Evolutionary conservation across 202 grass and related monocot species (phyloP), one percentile per base, ranked within the genome.

Genomic region (Panicum hallii): DNA sequence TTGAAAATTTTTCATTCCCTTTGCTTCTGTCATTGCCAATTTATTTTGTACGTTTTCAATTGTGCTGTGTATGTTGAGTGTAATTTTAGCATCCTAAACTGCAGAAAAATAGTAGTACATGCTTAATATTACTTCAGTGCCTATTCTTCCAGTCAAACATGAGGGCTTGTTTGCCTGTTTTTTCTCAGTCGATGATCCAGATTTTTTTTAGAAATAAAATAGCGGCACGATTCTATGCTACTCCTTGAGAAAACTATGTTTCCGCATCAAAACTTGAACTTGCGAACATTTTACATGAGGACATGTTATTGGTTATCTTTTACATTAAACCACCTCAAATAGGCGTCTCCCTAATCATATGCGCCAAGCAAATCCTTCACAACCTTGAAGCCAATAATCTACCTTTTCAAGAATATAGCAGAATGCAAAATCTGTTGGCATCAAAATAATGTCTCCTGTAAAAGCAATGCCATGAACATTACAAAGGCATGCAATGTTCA

Each of bases 351-450:
- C 5, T 78, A 16, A 48, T 15, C 15, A 30, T 72, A 34, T n/a
- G n/a, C n/a, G n/a, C n/a, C n/a, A n/a, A n/a, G n/a, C n/a, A n/a
- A n/a, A n/a, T n/a, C 60, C 54, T 75, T 74, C 32, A 22, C 61
- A 75, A 81, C 17, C 23, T 20, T 7, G 7, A 81, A 46, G 64
- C 36, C 66, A 60, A 34, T 20, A 41, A 90, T 69, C 40, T 56
- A 80, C 44, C 26, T 72, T 82, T 23, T 3, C 41, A 82, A 32
- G 4, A 19, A 16, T 55, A 54, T 30, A 74, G 60, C 43, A 79
- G 20, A 78, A 69, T 44, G 67, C 55, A 12, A 70, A 77, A 82
- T 82, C 11, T 34, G 28, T 57, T 57, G 36, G 73, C n/a, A 73
- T 32, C 48, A 57, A 23, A 68, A 61, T 70, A 54, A 75, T 7